Percentiles rank a stretch among this genome's conserved stretches.
phyloP scores from a whole-genome alignment of 371 early-diverging fungal species.

The Mortierella sp. region DNA sequence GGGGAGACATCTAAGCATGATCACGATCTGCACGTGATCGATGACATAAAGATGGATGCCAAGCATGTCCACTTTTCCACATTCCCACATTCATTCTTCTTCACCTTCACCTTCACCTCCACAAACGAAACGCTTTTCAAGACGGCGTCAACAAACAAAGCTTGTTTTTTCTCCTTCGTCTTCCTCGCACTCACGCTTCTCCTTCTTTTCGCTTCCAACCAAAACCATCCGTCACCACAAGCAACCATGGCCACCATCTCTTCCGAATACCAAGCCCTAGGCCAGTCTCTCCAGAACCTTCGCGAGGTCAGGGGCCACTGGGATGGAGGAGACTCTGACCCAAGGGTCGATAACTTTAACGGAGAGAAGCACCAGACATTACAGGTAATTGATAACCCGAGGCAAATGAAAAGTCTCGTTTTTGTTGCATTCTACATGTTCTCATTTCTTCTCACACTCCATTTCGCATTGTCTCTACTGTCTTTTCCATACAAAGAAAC shows the following conservation, averaged over 20 bases:
- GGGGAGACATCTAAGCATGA: too few relatives aligned
- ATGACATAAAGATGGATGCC: too few relatives aligned
- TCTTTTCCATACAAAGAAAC: slow-evolving; percentile 31
- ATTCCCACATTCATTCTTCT: too few relatives aligned
- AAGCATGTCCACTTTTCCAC: too few relatives aligned
- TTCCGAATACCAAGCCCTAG: slow-evolving; percentile 51
- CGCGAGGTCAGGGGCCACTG: slow-evolving; percentile 64
- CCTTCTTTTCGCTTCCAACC: background rate
- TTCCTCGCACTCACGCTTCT: background rate
- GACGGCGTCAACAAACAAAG: slow-evolving; percentile 1
- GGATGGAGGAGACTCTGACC: slow-evolving; percentile 61
- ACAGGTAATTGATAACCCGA: slow-evolving; percentile 41
- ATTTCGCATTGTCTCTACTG: background rate
- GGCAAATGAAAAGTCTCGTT: background rate
- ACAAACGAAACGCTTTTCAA: background rate
- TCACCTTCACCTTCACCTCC: background rate
- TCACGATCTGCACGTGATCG: too few relatives aligned
- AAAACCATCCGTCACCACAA: background rate
- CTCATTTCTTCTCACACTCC: background rate
- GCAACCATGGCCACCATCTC: slow-evolving; percentile 40
- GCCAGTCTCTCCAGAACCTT: slow-evolving; percentile 57
- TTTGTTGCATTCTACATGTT: too few relatives aligned
- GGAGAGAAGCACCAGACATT: slow-evolving; percentile 66
- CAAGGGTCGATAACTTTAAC: slow-evolving; percentile 62
- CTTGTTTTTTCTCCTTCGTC: background rate